Base-by-base conservation (phyloP, 2,329 filamentous ascomycete species). In the Ceratocystis diversiconidia region DNA sequence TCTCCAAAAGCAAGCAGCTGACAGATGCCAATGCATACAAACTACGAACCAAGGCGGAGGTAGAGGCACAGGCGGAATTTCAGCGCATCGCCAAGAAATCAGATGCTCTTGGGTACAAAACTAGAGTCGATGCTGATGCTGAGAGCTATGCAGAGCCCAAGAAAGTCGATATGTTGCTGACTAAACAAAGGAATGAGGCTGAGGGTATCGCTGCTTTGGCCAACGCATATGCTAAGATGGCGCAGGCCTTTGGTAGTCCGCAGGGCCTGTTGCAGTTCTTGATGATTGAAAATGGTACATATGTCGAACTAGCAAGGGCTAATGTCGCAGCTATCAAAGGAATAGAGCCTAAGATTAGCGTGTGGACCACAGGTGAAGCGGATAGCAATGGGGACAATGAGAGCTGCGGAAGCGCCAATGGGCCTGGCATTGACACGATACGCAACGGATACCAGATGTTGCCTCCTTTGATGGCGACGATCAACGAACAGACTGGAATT, bases 401-500 rank as follows among this genome's bases (percentile, higher is more conserved):
- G 12, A 17, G 61, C 61, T 25, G 41, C 17, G 74, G 74, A 50
- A 73, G 75, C 52, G 48, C 10, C 48, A 15, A 28, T 52, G 28
- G 15, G 1, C 5, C 28, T 17, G 55, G 55, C 55, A 77, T 82
- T 65, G 85, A 89, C 67, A 81, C 87, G 3, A 86, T 94, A 76
- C 80, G 89, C 69, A 92, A 92, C 70, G 81, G 95, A 46, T 92
- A 94, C 77, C 90, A 94, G 79, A 88, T 85, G 73, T 78, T 95
- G 68, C 90, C 90, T 44, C 90, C 90, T 4, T 79, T 95, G 22
- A 85, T 95, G 77, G 85, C 82, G 8, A 95, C 90, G 0, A 92
- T 95, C 71, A 87, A 94, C 70, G 90, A 95, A 68, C 90, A 95
- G 78, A 95, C 90, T 0, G 90, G 90, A 0, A 91, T 95, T 71